These are phyloP conservation scores for Psilocybe azurescens DNA, from an alignment of 768 basidiomycete species.

Conservation along the genomic window DNA sequence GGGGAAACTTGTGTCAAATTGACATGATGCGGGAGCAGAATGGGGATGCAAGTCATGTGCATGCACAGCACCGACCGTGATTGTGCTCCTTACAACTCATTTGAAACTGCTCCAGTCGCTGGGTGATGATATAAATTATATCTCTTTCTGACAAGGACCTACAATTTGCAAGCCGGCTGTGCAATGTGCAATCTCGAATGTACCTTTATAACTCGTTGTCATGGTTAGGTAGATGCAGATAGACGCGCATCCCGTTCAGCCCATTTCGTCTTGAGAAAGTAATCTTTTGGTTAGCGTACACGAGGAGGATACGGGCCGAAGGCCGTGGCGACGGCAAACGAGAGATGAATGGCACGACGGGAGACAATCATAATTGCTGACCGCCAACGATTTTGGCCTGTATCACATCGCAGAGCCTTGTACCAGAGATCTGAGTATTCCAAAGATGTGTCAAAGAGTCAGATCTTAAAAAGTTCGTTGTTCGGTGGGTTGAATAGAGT, in stretches of 20 bases:
- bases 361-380: no score
- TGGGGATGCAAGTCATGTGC: conserved; percentile 5
- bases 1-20: conserved; percentile 3
- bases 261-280: neutral
- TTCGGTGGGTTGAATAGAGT: no score
- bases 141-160: neutral
- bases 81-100: neutral
- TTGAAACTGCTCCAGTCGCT: conserved; percentile 8
- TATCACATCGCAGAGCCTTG: no score
- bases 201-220: neutral
- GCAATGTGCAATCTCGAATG: neutral
- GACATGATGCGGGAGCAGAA: neutral
- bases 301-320: no score
- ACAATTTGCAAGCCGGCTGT: neutral
- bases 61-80: conserved; percentile 4
- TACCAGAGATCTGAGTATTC: no score
- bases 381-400: no score
- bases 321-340: no score
- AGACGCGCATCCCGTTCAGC: neutral
- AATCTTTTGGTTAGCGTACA: no score
- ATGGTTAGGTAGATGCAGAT: neutral
- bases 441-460: no score
- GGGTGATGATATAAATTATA: neutral
- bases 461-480: no score
- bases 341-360: no score